phyloP scores from a whole-genome alignment of 495 filamentous ascomycete genomes.

The Aspergillus campestris region DNA sequence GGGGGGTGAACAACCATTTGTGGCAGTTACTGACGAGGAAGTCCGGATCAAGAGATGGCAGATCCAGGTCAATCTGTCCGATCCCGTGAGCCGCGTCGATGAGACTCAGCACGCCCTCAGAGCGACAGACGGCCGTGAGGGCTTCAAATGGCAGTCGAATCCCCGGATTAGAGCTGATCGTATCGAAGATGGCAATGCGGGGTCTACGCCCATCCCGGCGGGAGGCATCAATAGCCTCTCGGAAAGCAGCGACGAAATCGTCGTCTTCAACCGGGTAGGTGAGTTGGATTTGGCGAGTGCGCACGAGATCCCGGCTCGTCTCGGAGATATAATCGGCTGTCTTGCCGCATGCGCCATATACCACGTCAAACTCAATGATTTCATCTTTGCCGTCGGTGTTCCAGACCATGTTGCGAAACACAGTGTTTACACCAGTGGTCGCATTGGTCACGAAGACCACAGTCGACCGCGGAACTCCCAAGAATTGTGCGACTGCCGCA shows the following conservation, averaged over 20 bases:
- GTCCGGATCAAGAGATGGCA: constrained; percentile 54
- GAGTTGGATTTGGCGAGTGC: constrained; percentile 18
- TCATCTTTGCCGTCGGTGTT: constrained; percentile 38
- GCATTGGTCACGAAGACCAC: constrained; percentile 68
- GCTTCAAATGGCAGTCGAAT: constrained; percentile 62
- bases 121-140: constrained; percentile 47
- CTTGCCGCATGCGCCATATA: constrained; percentile 65
- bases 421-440: constrained; percentile 65
- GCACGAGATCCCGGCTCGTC: constrained; percentile 25
- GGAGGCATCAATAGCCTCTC: constrained; percentile 31
- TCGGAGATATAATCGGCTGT: constrained; percentile 60
- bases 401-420: constrained; percentile 57
- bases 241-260: constrained; percentile 42
- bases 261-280: constrained; percentile 51
- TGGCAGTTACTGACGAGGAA: constrained; percentile 73
- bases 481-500: constrained; percentile 47
- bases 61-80: constrained; percentile 59
- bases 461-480: constrained; percentile 51
- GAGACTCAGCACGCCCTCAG: constrained; percentile 47
- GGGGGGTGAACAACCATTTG: constrained; percentile 75
- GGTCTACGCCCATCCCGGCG: constrained; percentile 29
- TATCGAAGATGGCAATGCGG: constrained; percentile 63
- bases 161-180: constrained; percentile 61
- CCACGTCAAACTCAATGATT: constrained; percentile 54
- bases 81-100: constrained; percentile 71